Conservation (phyloP, 768 basidiomycete genomes). For the Boletus sensibilis region DNA sequence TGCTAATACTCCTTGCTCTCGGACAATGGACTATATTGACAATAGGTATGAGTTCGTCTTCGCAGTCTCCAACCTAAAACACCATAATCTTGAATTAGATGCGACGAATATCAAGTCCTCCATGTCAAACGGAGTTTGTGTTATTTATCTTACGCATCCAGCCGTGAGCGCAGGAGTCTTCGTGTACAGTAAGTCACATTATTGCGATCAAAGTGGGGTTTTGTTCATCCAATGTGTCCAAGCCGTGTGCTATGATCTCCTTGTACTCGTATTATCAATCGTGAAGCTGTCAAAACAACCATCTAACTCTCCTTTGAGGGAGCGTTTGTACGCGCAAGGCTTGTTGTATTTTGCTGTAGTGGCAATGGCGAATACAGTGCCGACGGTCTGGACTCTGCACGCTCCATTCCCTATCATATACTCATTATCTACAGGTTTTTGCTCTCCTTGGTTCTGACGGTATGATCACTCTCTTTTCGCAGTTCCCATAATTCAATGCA, state of each 20-base stretch:
- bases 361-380: constrained; percentile 8
- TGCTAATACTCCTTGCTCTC: constrained; percentile 12
- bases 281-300: constrained; percentile 12
- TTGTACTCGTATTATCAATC: constrained; percentile 17
- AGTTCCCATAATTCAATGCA: not conserved
- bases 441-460: constrained; percentile 3
- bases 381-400: constrained; percentile 5
- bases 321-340: constrained; percentile 17
- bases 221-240: not conserved
- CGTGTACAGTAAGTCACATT: constrained; percentile 17
- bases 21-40: constrained; percentile 26
- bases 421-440: constrained; percentile 10
- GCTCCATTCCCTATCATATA: not conserved
- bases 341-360: constrained; percentile 18
- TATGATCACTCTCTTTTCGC: not conserved
- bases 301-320: constrained; percentile 10
- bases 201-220: not conserved
- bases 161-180: constrained; percentile 1
- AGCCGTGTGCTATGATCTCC: constrained; percentile 24
- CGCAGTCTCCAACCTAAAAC: too few relatives aligned
- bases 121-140: constrained; percentile 2
- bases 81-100: constrained; percentile 6
- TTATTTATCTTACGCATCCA: not conserved
- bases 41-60: constrained; percentile 6
- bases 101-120: not conserved